phyloP scores from a whole-genome alignment of 768 basidiomycete species.

The Serpula lacrymans region DNA sequence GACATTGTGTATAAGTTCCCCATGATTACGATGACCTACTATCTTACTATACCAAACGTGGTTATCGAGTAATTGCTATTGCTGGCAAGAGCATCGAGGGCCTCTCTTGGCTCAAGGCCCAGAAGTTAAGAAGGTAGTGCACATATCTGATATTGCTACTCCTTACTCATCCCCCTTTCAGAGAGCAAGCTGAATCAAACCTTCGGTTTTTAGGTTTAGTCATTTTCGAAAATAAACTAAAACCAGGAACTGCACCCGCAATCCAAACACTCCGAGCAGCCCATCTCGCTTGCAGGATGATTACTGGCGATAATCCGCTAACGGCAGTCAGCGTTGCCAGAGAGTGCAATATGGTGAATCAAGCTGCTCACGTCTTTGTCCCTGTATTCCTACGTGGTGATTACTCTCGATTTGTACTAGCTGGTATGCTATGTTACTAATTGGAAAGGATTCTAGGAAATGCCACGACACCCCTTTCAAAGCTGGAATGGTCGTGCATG shows the following conservation, averaged over 20 bases:
- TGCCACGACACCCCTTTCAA: constrained; percentile 48
- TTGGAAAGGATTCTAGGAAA: constrained; percentile 56
- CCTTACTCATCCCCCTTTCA: constrained; percentile 25
- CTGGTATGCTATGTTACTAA: not conserved
- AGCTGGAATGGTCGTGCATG: constrained; percentile 87
- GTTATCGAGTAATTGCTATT: constrained; percentile 96
- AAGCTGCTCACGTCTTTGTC: constrained; percentile 84
- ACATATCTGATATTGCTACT: constrained; percentile 2
- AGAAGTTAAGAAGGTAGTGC: constrained; percentile 86
- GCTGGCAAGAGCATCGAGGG: constrained; percentile 95
- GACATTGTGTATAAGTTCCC: constrained; percentile 58
- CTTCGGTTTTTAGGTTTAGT: constrained; percentile 91
- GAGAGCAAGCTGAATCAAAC: constrained; percentile 91
- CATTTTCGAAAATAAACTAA: constrained; percentile 98
- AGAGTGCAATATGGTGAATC: constrained; percentile 87
- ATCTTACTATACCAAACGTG: constrained; percentile 94
- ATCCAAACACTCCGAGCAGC: constrained; percentile 87
- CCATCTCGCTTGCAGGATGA: constrained; percentile 94
- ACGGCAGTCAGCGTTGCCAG: constrained; percentile 96
- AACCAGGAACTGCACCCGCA: constrained; percentile 85
- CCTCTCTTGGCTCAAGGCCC: constrained; percentile 95
- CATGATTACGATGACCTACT: constrained; percentile 94
- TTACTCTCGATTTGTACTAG: constrained; percentile 6
- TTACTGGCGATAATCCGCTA: constrained; percentile 95
- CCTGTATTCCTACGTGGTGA: constrained; percentile 76